Conservation (phyloP, 2,329 filamentous ascomycete species). For the Neobulgaria alba region DNA sequence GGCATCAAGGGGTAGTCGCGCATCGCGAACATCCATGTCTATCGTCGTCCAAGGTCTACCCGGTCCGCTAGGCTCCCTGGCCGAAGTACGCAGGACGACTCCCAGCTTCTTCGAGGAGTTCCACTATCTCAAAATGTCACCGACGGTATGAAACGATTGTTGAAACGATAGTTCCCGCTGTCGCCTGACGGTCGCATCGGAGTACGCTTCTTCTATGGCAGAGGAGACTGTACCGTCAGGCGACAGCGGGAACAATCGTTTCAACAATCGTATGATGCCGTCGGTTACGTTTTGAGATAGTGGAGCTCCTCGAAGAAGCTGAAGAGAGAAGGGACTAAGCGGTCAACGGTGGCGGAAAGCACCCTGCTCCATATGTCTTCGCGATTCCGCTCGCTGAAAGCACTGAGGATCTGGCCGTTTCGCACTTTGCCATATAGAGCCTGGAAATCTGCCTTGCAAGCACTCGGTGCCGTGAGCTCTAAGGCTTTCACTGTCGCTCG, state of each 20-base stretch:
- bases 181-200: too few species aligned
- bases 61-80: slow-evolving; percentile 3
- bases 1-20: slow-evolving; percentile 23
- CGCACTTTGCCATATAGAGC: slow-evolving; percentile 24
- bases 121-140: too few species aligned
- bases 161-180: too few species aligned
- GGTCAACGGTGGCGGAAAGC: slow-evolving; percentile 14
- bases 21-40: slow-evolving; percentile 29
- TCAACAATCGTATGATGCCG: slow-evolving; percentile 27
- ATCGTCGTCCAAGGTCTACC: slow-evolving; percentile 19
- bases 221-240: slow-evolving; percentile 9
- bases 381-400: slow-evolving; percentile 26
- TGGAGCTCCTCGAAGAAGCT: slow-evolving; percentile 32
- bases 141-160: too few species aligned
- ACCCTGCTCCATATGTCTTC: slow-evolving; percentile 26
- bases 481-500: slow-evolving; percentile 27
- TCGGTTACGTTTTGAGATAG: slow-evolving; percentile 27
- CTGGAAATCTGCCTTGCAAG: slow-evolving; percentile 21
- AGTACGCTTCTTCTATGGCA: slow-evolving; percentile 11
- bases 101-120: too few species aligned
- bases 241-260: slow-evolving; percentile 20
- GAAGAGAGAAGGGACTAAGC: slow-evolving; percentile 30
- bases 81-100: slow-evolving; percentile 19
- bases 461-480: slow-evolving; percentile 27
- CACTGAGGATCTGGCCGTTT: slow-evolving; percentile 27